phyloP scores from a whole-genome alignment of 2,329 filamentous ascomycete genomes.

The Diplocarpon rosae region DNA sequence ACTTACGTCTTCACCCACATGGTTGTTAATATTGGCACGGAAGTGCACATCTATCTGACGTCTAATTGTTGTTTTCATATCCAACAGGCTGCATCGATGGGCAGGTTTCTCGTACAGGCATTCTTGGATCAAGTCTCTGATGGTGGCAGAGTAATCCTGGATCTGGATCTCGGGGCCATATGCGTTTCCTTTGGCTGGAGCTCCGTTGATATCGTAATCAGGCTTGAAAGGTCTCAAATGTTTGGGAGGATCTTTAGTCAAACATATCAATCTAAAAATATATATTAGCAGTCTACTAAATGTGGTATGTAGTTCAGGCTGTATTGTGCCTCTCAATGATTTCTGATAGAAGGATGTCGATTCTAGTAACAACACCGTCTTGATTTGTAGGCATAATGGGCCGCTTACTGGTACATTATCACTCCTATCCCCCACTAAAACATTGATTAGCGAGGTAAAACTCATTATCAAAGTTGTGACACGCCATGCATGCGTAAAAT shows the following conservation, averaged over 20 bases:
- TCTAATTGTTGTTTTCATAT: too few relatives aligned
- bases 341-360: background rate
- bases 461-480: too few relatives aligned
- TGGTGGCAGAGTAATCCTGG: background rate
- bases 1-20: too few relatives aligned
- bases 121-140: background rate
- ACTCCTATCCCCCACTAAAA: background rate
- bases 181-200: background rate
- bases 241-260: background rate
- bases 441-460: too few relatives aligned
- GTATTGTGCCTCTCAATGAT: background rate
- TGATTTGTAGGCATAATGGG: background rate
- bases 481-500: too few relatives aligned
- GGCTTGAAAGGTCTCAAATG: background rate
- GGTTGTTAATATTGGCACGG: too few relatives aligned
- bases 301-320: background rate
- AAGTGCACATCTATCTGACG: too few relatives aligned
- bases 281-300: background rate
- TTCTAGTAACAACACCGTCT: background rate
- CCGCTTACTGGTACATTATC: conserved; percentile 1
- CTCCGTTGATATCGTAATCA: background rate
- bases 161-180: background rate
- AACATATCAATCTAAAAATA: background rate
- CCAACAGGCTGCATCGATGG: too few relatives aligned
- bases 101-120: too few relatives aligned